Conservation (phyloP, 768 basidiomycete genomes). For the Rhodotorula diobovata region DNA sequence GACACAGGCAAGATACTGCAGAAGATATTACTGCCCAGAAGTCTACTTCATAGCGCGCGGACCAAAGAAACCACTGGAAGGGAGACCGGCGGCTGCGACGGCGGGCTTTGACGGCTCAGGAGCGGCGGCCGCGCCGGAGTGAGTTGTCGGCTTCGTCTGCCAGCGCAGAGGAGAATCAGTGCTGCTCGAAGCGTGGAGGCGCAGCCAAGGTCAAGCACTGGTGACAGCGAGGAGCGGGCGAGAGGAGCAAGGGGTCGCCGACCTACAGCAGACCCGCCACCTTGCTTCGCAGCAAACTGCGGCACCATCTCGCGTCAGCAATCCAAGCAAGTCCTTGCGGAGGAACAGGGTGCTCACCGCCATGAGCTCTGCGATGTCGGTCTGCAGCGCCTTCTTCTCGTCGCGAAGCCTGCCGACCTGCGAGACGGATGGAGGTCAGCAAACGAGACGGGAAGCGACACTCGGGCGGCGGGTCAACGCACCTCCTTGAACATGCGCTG, state of each 20-base stretch:
- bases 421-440: not conserved
- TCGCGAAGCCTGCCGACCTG: constrained; percentile 37
- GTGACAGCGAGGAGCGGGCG: too few species aligned
- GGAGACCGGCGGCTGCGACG: not conserved
- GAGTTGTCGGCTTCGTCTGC: not conserved
- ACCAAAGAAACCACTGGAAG: constrained; percentile 16
- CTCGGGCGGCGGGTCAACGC: too few species aligned
- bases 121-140: not conserved
- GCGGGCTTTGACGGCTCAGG: not conserved
- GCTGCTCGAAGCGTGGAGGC: too few species aligned
- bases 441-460: too few species aligned
- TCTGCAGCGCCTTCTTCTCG: constrained; percentile 31
- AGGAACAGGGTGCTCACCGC: not conserved
- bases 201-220: not conserved
- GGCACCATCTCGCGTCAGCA: not conserved
- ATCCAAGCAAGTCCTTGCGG: too few species aligned
- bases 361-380: constrained; percentile 31
- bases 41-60: constrained; percentile 7
- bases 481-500: constrained; percentile 38
- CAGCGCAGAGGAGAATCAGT: too few species aligned
- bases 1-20: too few species aligned
- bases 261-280: constrained; percentile 9
- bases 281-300: constrained; percentile 31
- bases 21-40: too few species aligned
- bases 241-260: not conserved